Evolutionary conservation across 2,329 filamentous ascomycete species (phyloP).

Genomic region (Verruconis gallopava): DNA sequence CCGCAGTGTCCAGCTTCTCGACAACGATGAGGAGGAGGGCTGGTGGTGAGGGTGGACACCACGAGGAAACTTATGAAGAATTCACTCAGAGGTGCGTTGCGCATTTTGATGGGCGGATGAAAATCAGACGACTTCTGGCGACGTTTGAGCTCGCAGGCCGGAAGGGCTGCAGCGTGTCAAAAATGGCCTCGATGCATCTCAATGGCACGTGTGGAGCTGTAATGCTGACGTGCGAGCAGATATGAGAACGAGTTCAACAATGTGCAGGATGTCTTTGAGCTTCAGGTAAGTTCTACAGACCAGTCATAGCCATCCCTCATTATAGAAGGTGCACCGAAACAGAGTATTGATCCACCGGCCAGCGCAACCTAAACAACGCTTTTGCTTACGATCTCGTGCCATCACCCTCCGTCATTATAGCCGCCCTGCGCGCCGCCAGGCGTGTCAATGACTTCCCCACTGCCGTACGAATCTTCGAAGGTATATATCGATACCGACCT

Average conservation of each 20-base stretch:
- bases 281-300: constrained; percentile 60
- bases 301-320: not conserved
- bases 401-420: constrained; percentile 77
- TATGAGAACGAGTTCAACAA: constrained; percentile 98
- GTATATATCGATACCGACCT: too few relatives aligned
- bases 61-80: constrained; percentile 96
- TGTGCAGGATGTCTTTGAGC: constrained; percentile 98
- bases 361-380: constrained; percentile 97
- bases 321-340: not conserved
- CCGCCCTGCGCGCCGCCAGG: constrained; percentile 84
- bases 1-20: constrained; percentile 5
- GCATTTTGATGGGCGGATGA: too few relatives aligned
- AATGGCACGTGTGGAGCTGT: too few relatives aligned
- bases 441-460: constrained; percentile 98
- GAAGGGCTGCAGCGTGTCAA: too few relatives aligned
- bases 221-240: constrained; percentile 35
- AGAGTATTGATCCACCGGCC: constrained; percentile 11
- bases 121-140: too few relatives aligned
- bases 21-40: constrained; percentile 2
- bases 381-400: constrained; percentile 99
- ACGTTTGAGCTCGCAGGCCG: too few relatives aligned
- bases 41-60: constrained; percentile 1
- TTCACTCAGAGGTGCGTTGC: constrained; percentile 83
- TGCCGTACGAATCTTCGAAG: constrained; percentile 96
- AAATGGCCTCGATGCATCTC: too few relatives aligned